Evolutionary conservation across 164 flowering plant species (phyloP), one percentile per base, ranked within the genome.

Genomic region (Echeveria elegans): DNA sequence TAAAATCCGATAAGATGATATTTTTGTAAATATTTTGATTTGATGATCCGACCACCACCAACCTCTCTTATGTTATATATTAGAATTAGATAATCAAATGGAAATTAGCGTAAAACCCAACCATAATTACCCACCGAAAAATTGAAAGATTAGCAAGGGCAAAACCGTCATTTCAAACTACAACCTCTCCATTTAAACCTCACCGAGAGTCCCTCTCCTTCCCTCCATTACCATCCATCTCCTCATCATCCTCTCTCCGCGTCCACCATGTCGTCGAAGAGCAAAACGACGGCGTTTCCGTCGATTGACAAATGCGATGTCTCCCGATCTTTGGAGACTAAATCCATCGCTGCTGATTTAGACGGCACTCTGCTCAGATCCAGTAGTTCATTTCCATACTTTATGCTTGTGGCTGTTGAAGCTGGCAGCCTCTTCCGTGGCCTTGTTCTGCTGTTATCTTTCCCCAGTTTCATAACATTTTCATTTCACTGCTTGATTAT

Each of bases 381-480:
- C 15, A 48, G 87, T 18, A 83, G 85, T 70, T 83, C 98, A 1
- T 84, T 90, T 77, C 96, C 97, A 1, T 90, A 93, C 82, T 93
- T 83, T 86, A 82, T 93, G 88, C 92, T 93, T 11, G 80, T 93
- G 8, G 97, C 98, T 37, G 65, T 90, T 24, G 98, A 93, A 65
- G 96, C 97, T 71, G 98, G 98, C 0, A 90, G 98, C 75, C 77
- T 88, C 52, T 62, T 90, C 29, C 86, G 98, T 4, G 98, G 94
- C 58, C 76, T 88, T 6, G 47, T 77, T 21, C 86, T 93, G 12
- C 93, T 93, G 24, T 83, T 86, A 61, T 73, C 86, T 2, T 81
- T 82, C 19, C 98, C 98, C n/a, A 63, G 11, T n/a, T 59, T 41
- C 26, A 5, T 10, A 31, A 18, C 23, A 10, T 16, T 16, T 32